Conservation (phyloP, 306 rosid genomes). For the Heteromeles arbutifolia region DNA sequence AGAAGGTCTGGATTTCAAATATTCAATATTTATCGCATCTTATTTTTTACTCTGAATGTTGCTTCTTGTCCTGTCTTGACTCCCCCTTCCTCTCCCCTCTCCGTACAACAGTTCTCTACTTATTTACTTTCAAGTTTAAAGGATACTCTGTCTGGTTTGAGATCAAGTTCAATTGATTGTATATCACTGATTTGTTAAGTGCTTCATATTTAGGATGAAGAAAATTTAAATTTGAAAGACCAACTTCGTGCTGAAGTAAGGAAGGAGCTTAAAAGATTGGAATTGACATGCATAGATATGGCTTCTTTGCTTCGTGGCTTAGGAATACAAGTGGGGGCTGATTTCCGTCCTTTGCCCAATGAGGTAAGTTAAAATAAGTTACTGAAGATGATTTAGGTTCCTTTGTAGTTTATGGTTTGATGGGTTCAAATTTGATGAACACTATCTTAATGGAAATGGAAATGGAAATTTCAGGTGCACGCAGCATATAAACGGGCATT, state of each 20-base stretch:
- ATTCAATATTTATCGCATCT: constrained; percentile 1
- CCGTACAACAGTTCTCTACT: background rate
- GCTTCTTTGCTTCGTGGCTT: constrained; percentile 75
- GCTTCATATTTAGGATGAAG: constrained; percentile 64
- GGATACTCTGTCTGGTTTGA: background rate
- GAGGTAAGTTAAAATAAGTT: constrained; percentile 46
- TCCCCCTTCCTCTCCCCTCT: background rate
- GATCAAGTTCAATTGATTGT: background rate
- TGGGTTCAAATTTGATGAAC: background rate
- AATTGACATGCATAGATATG: constrained; percentile 58
- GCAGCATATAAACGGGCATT: constrained; percentile 77
- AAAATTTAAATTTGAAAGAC: constrained; percentile 71
- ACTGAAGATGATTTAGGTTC: background rate
- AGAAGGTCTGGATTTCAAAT: constrained; percentile 57
- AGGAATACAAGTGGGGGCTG: constrained; percentile 68
- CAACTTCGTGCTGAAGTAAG: constrained; percentile 61
- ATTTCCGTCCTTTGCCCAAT: constrained; percentile 31
- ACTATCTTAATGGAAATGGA: background rate
- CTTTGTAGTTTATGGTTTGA: background rate
- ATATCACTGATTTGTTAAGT: constrained; percentile 5
- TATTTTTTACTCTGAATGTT: constrained; percentile 3
- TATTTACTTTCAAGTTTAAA: background rate
- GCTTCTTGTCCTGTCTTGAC: background rate
- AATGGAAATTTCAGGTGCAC: constrained; percentile 56
- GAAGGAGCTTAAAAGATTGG: constrained; percentile 56